A percentile compares a stretch with the other conserved stretches of the same genome.
These are phyloP conservation scores for Monosporascus sp. DNA, from an alignment of 2,329 filamentous ascomycete genomes.

Conservation along the genomic window DNA sequence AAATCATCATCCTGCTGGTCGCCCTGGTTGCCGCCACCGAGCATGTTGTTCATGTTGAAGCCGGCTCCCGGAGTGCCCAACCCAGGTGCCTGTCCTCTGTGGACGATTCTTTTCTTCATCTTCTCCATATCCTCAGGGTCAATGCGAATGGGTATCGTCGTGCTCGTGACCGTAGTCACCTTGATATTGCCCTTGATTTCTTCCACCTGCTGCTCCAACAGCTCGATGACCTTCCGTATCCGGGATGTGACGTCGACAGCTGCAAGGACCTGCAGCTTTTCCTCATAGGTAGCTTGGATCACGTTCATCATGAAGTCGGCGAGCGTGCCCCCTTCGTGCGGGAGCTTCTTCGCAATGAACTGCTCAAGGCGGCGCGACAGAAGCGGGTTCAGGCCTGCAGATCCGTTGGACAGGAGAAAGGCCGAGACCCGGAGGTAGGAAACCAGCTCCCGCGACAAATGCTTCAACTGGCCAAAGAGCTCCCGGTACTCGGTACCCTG, in stretches of 20 bases:
- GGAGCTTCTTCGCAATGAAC: conserved; percentile 77
- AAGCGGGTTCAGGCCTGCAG: conserved; percentile 70
- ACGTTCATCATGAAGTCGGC: conserved; percentile 98
- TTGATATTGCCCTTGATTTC: conserved; percentile 84
- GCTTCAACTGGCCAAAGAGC: conserved; percentile 75
- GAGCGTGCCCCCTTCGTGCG: conserved; percentile 76
- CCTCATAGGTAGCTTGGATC: conserved; percentile 80
- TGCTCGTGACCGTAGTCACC: conserved; percentile 71
- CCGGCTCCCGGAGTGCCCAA: conserved; percentile 15
- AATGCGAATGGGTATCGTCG: conserved; percentile 55
- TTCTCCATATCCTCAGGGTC: conserved; percentile 52
- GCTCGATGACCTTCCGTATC: conserved; percentile 74
- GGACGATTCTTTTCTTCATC: conserved; percentile 34
- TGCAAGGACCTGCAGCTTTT: conserved; percentile 84
- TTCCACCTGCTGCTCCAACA: conserved; percentile 76
- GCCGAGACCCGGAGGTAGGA: conserved; percentile 80
- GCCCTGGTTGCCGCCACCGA: conserved; percentile 44
- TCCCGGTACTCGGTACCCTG: conserved; percentile 39
- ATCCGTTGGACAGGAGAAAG: conserved; percentile 64
- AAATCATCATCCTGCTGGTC: conserved; percentile 88
- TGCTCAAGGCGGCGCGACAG: conserved; percentile 81
- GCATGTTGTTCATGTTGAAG: conserved; percentile 36
- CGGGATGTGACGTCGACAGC: conserved; percentile 73
- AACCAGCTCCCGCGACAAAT: conserved; percentile 79
- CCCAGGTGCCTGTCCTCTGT: conserved; percentile 16